Evolutionary conservation across 176 grass and related monocot genomes (phyloP).

Genomic region (Luzula sylvatica): DNA sequence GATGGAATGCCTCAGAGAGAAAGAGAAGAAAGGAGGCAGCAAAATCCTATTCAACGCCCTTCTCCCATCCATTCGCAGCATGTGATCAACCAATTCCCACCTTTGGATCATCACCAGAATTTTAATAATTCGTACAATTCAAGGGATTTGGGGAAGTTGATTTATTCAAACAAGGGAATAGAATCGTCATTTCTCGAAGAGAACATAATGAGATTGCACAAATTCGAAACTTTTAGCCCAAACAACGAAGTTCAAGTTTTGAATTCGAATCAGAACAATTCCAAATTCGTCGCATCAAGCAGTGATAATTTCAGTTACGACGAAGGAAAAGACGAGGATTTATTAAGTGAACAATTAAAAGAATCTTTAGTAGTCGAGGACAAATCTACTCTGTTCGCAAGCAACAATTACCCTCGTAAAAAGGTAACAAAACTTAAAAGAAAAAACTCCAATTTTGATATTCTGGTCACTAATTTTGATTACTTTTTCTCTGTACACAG

Average conservation of each 20-base stretch:
- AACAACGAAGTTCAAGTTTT: constrained; percentile 11
- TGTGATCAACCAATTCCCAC: constrained; percentile 9
- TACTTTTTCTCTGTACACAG: constrained; percentile 23
- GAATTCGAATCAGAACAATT: not conserved
- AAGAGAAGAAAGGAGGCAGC: constrained; percentile 7
- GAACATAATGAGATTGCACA: not conserved
- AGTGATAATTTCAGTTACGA: constrained; percentile 15
- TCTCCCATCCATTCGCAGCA: not conserved
- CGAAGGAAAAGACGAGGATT: constrained; percentile 8
- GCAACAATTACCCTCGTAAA: not conserved
- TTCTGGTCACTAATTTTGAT: not conserved
- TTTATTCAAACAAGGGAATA: too few species aligned
- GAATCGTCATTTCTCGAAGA: not conserved
- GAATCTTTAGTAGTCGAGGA: constrained; percentile 11
- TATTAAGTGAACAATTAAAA: constrained; percentile 15
- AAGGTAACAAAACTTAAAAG: constrained; percentile 2
- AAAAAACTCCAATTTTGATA: not conserved
- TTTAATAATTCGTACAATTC: not conserved
- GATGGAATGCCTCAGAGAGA: constrained; percentile 10
- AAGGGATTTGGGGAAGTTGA: too few species aligned
- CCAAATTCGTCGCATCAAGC: constrained; percentile 2
- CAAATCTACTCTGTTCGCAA: not conserved
- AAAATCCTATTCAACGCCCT: not conserved
- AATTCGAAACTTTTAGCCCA: constrained; percentile 12
- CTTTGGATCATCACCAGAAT: not conserved